Evolutionary conservation across 148 eudicot species (phyloP), one percentile per base, ranked within the genome.

Genomic region (Drosera capensis): DNA sequence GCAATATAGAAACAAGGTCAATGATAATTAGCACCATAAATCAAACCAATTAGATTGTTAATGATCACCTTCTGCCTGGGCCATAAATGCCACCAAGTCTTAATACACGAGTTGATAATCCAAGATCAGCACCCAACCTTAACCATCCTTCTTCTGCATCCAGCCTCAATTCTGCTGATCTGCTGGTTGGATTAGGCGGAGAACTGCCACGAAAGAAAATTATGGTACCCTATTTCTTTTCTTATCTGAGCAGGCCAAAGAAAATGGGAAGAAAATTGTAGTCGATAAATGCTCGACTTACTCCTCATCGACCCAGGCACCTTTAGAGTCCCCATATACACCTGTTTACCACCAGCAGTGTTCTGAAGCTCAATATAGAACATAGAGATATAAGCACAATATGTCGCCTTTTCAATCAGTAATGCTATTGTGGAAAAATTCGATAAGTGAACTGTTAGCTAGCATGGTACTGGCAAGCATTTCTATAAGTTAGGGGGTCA

Each of bases 41-140:
- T 13, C 6, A 14, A 13, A 14, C 8, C 20, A 35, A 31, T 24
- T 6, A 23, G 11, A 43, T 15, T 7, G 5, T 14, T 42, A 34
- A 25, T 7, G 13, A 44, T 41, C 44, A 86, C 94, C 96, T 87
- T 82, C 94, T 79, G 37, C 94, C 86, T 50, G 94, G 86, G 52
- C 96, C 96, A 51, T 87, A 82, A 52, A 82, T 87, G 22, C 96
- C 96, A 51, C 80, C 96, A 54, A 82, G 94, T 12, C 96, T 82
- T 55, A 87, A 62, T 52, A 79, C 60, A 31, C 66, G 74, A 18
- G 80, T 56, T 39, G 86, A 58, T 36, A 82, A 57, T 20, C 71
- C 74, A 34, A 79, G 79, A 55, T 75, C 79, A 20, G 63, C 43
- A 57, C 90, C 94, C 49, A 87, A 60, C 20, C 63, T 59, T 63